phyloP scores from a whole-genome alignment of 1,284 basidiomycete genomes.

The Lentinus polychrous region DNA sequence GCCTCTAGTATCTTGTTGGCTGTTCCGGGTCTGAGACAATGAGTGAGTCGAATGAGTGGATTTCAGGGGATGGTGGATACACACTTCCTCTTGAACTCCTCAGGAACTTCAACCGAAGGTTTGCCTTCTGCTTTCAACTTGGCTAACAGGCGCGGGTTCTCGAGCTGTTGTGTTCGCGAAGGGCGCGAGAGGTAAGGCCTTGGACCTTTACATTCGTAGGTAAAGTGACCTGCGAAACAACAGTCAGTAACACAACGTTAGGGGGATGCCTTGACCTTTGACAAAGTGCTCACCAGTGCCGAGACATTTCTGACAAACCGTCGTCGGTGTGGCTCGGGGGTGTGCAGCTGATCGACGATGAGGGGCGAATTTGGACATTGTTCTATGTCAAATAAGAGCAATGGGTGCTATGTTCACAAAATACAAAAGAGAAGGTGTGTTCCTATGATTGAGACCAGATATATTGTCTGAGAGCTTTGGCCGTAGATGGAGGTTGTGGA shows the following conservation, averaged over 20 bases:
- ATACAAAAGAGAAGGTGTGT: too few species aligned
- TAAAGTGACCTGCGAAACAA: constrained; percentile 58
- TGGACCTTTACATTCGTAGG: constrained; percentile 66
- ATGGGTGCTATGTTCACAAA: too few species aligned
- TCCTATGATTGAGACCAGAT: too few species aligned
- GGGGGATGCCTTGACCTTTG: background rate
- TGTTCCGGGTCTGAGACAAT: constrained; percentile 46
- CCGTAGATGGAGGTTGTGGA: background rate
- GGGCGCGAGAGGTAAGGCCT: constrained; percentile 73
- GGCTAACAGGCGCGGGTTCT: constrained; percentile 57
- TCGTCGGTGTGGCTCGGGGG: constrained; percentile 54
- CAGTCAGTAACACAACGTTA: background rate
- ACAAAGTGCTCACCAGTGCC: constrained; percentile 38
- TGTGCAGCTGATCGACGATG: constrained; percentile 53
- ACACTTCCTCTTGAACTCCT: constrained; percentile 75
- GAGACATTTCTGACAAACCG: constrained; percentile 76
- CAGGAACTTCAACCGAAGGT: constrained; percentile 69
- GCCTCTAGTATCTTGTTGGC: constrained; percentile 68
- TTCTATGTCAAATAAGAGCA: background rate
- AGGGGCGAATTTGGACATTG: constrained; percentile 78
- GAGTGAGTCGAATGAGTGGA: constrained; percentile 1
- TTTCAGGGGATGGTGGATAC: constrained; percentile 17
- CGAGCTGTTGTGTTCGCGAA: constrained; percentile 69
- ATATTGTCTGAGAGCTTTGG: background rate
- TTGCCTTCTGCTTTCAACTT: constrained; percentile 61